Evolutionary conservation across 805 yeast species (phyloP).

Genomic region (Kluyveromyces aestuarii): DNA sequence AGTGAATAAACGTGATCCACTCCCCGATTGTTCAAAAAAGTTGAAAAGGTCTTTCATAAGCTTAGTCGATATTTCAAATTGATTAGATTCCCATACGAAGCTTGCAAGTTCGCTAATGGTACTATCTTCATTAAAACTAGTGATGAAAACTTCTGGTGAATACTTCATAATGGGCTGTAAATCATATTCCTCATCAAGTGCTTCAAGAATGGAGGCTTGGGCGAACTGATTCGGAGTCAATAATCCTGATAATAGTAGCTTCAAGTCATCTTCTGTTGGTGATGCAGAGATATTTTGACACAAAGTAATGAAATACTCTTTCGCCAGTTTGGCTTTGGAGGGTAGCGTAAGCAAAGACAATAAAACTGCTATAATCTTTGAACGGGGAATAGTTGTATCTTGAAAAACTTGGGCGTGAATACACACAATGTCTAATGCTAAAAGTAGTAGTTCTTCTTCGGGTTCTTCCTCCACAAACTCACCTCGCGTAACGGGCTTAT

Average conservation of each 20-base stretch:
- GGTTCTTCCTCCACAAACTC: slow-evolving; percentile 76
- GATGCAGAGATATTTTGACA: slow-evolving; percentile 68
- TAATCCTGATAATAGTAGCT: slow-evolving; percentile 44
- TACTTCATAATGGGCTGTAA: slow-evolving; percentile 34
- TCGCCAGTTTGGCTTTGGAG: slow-evolving; percentile 68
- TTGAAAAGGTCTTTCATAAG: slow-evolving; percentile 39
- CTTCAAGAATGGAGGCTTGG: slow-evolving; percentile 71
- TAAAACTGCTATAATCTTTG: slow-evolving; percentile 50
- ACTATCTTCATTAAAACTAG: slow-evolving; percentile 64
- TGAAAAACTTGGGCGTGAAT: slow-evolving; percentile 62
- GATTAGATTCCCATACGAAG: slow-evolving; percentile 81
- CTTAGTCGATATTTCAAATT: slow-evolving; percentile 29
- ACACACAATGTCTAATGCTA: slow-evolving; percentile 68
- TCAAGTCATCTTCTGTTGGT: slow-evolving; percentile 47
- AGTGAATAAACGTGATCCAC: slow-evolving; percentile 63
- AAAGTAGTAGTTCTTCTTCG: slow-evolving; percentile 77
- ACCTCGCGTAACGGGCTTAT: slow-evolving; percentile 43
- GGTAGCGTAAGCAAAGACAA: slow-evolving; percentile 63
- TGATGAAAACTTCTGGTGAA: slow-evolving; percentile 68
- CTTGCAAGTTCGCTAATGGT: slow-evolving; percentile 54
- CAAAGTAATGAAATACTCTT: slow-evolving; percentile 71
- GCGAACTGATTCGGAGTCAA: slow-evolving; percentile 62
- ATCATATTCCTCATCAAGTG: slow-evolving; percentile 73
- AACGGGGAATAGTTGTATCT: slow-evolving; percentile 60
- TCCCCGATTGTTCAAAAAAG: slow-evolving; percentile 45